A percentile compares a stretch with the other conserved stretches of the same genome.
These are phyloP conservation scores for Colletotrichum graminicola DNA, from an alignment of 2,329 filamentous ascomycete genomes.

Conservation along the genomic window DNA sequence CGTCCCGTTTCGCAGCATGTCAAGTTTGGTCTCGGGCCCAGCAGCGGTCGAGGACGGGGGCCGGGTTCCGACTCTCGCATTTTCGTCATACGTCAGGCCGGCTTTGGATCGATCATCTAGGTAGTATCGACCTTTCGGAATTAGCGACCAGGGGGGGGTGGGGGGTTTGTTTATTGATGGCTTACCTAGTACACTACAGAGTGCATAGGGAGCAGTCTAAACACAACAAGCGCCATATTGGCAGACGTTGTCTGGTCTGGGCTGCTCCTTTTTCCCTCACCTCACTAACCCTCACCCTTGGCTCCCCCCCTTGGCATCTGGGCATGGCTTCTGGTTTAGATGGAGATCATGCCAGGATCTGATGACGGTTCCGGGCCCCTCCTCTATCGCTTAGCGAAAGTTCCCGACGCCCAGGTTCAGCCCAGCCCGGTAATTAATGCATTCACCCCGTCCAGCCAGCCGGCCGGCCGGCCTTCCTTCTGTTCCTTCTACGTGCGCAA, in stretches of 20 bases:
- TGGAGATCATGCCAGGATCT: conserved; percentile 41
- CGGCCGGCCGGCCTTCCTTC: not conserved
- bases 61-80: conserved; percentile 8
- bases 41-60: conserved; percentile 9
- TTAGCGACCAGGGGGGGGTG: not conserved
- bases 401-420: conserved; percentile 41
- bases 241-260: conserved; percentile 1
- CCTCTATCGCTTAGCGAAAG: conserved; percentile 38
- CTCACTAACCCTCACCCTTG: conserved; percentile 33
- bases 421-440: conserved; percentile 16
- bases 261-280: conserved; percentile 15
- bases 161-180: not conserved
- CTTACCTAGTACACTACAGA: not conserved
- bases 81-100: conserved; percentile 12
- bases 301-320: conserved; percentile 17
- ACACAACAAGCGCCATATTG: conserved; percentile 4
- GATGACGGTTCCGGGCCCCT: conserved; percentile 37
- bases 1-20: conserved; percentile 3
- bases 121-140: not conserved
- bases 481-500: not conserved
- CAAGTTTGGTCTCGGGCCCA: not conserved
- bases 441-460: conserved; percentile 19
- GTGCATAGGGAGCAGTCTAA: not conserved
- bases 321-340: conserved; percentile 27
- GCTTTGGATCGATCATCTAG: not conserved